Conservation (phyloP, 78 protist genomes). For the Mantamonas sphyraenae region DNA sequence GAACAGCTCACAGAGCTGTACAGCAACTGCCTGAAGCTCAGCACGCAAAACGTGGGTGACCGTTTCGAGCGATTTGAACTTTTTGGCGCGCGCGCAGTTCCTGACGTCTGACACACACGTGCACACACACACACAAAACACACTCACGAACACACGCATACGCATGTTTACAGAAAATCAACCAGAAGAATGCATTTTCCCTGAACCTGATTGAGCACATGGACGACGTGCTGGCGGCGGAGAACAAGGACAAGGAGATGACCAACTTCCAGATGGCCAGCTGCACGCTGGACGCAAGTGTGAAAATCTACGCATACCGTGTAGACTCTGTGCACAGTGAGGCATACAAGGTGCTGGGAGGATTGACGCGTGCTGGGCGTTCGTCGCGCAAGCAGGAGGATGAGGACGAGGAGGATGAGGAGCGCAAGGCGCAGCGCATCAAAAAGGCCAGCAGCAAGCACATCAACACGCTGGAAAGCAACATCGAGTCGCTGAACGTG, state of each 20-base stretch:
- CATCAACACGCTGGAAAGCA: constrained; percentile 46
- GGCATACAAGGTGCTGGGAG: constrained; percentile 68
- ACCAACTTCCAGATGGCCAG: constrained; percentile 83
- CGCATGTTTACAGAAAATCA: constrained; percentile 66
- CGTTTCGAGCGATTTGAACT: too few species aligned
- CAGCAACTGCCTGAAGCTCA: constrained; percentile 18
- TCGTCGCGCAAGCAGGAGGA: background rate
- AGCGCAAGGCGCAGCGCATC: background rate
- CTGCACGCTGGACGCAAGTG: constrained; percentile 83
- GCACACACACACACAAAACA: too few species aligned
- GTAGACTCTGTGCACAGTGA: constrained; percentile 84
- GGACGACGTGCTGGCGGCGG: constrained; percentile 39
- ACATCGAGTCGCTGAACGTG: constrained; percentile 28
- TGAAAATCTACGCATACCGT: constrained; percentile 80
- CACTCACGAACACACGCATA: too few species aligned
- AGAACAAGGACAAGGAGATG: constrained; percentile 21
- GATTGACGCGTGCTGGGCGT: constrained; percentile 45
- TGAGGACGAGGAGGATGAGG: constrained; percentile 15
- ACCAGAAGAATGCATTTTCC: constrained; percentile 80
- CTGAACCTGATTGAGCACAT: constrained; percentile 77
- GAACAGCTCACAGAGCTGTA: constrained; percentile 20
- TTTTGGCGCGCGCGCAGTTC: too few species aligned
- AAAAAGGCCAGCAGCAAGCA: constrained; percentile 4
- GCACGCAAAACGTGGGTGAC: constrained; percentile 12
- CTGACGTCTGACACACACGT: too few species aligned